Evolutionary conservation across 768 basidiomycete species (phyloP), one percentile per base, ranked within the genome.

Genomic region (Boletales sp.): DNA sequence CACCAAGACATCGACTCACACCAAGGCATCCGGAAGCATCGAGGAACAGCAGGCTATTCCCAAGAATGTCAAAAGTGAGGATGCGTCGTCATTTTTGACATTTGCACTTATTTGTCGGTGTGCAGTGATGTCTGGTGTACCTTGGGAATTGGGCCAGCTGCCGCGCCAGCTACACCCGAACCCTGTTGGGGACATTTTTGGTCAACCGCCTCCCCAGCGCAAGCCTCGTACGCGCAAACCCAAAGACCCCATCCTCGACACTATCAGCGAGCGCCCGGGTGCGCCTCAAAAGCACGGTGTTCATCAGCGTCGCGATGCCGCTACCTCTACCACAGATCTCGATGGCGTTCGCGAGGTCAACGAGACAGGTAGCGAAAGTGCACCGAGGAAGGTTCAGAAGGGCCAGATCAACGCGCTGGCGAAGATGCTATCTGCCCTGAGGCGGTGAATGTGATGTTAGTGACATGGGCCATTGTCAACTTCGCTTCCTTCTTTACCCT

Each of bases 351-450:
- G 63, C 9, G 63, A 64, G 41, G 43, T 40, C 17, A 45, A 40
- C 47, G 64, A 64, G 52, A 31, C 50, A 35, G 52, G 48, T 40
- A 48, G 46, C 39, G 76, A 79, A 31, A 74, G 76, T 43, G 70
- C 71, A 43, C 79, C 81, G 45, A 72, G 89, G 78, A 91, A 87
- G 72, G 86, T 89, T 62, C 85, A 90, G 74, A 92, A 86, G 70
- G 88, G 86, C 42, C 92, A 94, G 75, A 93, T 93, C 72, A 84
- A 85, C 61, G 81, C 89, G 37, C 75, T 94, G 60, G 91, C 91
- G 50, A 94, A 94, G 83, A 90, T 94, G 89, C 73, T 94, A 51
- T 90, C 84, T 50, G 86, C 87, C 45, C 69, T 90, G 69, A 77
- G 86, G 62, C 84, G 84, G 62, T 87, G 47, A 66, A 56, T 63